A percentile compares a stretch with the other conserved stretches of the same genome.
These are phyloP conservation scores for Trichosporon asahii DNA, from an alignment of 1,284 basidiomycete genomes.

Conservation along the genomic window DNA sequence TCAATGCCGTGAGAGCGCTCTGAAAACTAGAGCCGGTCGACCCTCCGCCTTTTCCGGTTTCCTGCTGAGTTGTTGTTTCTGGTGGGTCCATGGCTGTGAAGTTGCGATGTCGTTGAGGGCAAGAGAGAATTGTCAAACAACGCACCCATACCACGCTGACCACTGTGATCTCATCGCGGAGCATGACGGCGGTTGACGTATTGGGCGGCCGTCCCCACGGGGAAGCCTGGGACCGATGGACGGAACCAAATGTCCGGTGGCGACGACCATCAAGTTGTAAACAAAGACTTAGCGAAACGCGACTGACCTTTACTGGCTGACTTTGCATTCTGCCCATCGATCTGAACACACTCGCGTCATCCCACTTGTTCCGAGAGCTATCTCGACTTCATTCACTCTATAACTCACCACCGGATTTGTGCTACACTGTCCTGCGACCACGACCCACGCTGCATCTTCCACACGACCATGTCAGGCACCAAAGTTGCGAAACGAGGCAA, in stretches of 20 bases:
- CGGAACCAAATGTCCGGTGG: conserved; percentile 7
- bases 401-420: too few species aligned
- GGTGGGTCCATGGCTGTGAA: conserved; percentile 23
- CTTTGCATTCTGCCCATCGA: background rate
- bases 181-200: conserved; percentile 16
- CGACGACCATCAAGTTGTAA: background rate
- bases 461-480: background rate
- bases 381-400: too few species aligned
- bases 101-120: background rate
- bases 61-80: background rate
- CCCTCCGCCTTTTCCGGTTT: background rate
- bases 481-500: conserved; percentile 18
- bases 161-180: background rate
- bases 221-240: background rate
- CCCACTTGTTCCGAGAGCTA: too few species aligned
- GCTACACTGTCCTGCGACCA: background rate
- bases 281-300: conserved; percentile 5
- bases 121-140: background rate
- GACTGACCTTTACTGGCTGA: background rate
- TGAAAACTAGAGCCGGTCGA: conserved; percentile 21
- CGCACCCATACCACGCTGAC: background rate
- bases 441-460: background rate
- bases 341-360: background rate
- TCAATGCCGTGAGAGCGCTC: conserved; percentile 26
- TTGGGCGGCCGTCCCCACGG: background rate